Base-by-base conservation (phyloP, 2,329 filamentous ascomycete species). In the Fusarium buharicum region DNA sequence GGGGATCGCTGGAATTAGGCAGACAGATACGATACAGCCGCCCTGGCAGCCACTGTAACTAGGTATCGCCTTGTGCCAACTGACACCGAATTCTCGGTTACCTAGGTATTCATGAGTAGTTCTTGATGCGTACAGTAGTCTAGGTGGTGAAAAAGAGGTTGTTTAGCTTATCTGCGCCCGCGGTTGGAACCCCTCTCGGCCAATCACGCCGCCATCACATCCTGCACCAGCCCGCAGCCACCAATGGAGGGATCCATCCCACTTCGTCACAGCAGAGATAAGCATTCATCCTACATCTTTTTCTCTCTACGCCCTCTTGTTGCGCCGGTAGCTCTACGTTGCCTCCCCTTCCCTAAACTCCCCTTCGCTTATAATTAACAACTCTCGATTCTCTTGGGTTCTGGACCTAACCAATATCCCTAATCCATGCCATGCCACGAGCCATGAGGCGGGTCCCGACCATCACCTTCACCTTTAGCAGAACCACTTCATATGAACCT, bases 401-500 rank as follows among this genome's bases (percentile, higher is more conserved):
- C 56, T 48, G 41, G 55, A 53, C 46, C 53, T 45, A 52, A 36
- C 12, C 30, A 5, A 20, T 33, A 33, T 14, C n/a, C 30, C 22
- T n/a, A n/a, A n/a, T 31, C 53, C 61, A 67, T 64, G 55, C 62
- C 46, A 64, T 63, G 58, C 66, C 58, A 63, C 57, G 61, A 66
- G 54, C 68, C 64, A 70, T 64, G 56, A 62, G 52, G 55, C 64
- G 46, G 64, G 52, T 37, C 62, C 62, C 50, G 52, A 51, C 53
- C 46, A 59, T 59, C 55, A 59, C 46, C 47, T 52, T 55, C 60
- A 49, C 48, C 39, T 50, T 44, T 43, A 49, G 22, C 54, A 36
- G 16, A 43, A 55, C 51, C 63, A 50, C 52, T 57, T 57, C 49
- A 34, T 66, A 68, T 70, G 68, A 70, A 69, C 69, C 66, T 50